Conservation (phyloP, 2,329 filamentous ascomycete genomes). For the Fulvia fulva region DNA sequence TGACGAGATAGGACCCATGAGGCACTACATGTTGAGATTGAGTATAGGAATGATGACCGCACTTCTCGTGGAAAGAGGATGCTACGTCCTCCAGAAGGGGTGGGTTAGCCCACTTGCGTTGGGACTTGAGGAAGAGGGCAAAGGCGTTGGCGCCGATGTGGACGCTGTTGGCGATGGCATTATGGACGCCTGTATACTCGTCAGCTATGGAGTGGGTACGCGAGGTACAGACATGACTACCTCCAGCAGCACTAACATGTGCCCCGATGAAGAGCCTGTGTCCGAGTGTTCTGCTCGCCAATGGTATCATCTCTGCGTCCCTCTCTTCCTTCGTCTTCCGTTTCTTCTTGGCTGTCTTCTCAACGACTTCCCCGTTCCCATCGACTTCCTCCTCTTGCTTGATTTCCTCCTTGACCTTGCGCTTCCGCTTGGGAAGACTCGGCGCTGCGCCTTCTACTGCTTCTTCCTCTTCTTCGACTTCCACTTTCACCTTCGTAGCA, state of each 20-base stretch:
- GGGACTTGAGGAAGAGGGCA: conserved; percentile 91
- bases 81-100: conserved; percentile 65
- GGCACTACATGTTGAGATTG: conserved; percentile 72
- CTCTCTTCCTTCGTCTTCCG: conserved; percentile 57
- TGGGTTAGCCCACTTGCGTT: conserved; percentile 89
- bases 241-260: conserved; percentile 86
- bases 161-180: conserved; percentile 58
- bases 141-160: conserved; percentile 74
- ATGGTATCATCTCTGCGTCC: conserved; percentile 55
- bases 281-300: conserved; percentile 65
- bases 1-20: conserved; percentile 94
- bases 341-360: conserved; percentile 37
- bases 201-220: background rate
- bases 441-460: background rate
- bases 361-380: conserved; percentile 9
- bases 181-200: conserved; percentile 68
- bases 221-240: conserved; percentile 40
- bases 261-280: conserved; percentile 85
- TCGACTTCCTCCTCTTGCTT: conserved; percentile 10
- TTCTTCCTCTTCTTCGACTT: conserved; percentile 10
- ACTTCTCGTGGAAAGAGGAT: conserved; percentile 65
- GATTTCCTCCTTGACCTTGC: conserved; percentile 12
- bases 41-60: conserved; percentile 67
- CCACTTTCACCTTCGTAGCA: conserved; percentile 15
- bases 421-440: conserved; percentile 10